phyloP scores from a whole-genome alignment of 306 rosid species.

The Dicorynia guianensis region DNA sequence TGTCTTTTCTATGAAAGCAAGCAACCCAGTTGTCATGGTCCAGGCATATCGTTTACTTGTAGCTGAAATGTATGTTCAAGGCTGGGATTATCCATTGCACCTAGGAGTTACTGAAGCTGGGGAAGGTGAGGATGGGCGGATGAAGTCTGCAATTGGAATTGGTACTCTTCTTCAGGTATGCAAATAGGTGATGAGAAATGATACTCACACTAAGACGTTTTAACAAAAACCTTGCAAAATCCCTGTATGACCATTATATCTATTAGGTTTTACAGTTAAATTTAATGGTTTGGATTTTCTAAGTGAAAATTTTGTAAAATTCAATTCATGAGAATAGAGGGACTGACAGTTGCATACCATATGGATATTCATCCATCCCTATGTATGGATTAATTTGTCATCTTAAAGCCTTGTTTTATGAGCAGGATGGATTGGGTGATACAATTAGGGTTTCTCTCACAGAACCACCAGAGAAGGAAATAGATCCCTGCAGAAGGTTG shows the following conservation, averaged over 20 bases:
- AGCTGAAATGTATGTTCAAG: constrained; percentile 96
- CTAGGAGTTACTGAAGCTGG: constrained; percentile 99
- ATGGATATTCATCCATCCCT: not conserved
- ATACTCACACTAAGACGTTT: too few species aligned
- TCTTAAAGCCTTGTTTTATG: constrained; percentile 5
- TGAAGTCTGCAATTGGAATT: constrained; percentile 99
- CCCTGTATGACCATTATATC: too few species aligned
- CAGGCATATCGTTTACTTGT: constrained; percentile 95
- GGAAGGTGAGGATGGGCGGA: constrained; percentile 99
- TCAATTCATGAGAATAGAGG: too few species aligned
- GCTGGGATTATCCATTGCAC: constrained; percentile 98
- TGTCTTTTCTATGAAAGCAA: constrained; percentile 97
- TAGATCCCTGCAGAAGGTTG: constrained; percentile 90
- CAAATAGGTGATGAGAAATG: constrained; percentile 1
- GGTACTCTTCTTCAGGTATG: constrained; percentile 99
- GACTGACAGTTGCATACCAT: not conserved
- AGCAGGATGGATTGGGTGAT: constrained; percentile 97
- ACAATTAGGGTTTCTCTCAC: constrained; percentile 98
- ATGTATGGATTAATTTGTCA: constrained; percentile 4
- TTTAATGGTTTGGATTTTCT: too few species aligned
- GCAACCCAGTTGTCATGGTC: constrained; percentile 99
- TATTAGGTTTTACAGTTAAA: too few species aligned
- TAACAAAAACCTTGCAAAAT: too few species aligned
- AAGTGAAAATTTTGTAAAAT: too few species aligned
- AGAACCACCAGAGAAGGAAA: constrained; percentile 97